Evolutionary conservation across 2,329 filamentous ascomycete genomes (phyloP).

Genomic region (Dothistroma septosporum): DNA sequence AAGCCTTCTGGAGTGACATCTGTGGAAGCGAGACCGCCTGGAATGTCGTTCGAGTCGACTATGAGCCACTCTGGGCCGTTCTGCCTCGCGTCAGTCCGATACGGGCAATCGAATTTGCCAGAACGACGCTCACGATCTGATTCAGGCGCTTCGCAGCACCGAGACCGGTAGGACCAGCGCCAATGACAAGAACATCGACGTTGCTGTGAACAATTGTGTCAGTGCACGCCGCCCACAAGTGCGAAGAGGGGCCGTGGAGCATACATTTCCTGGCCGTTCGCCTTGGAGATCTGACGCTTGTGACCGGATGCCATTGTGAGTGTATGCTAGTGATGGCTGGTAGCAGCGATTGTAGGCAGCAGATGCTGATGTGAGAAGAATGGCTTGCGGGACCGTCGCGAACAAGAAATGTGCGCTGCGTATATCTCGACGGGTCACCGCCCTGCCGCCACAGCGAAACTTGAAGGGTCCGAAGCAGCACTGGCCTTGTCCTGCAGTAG

Average conservation of each 20-base stretch:
- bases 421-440: no score
- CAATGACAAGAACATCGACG: slow-evolving; percentile 96
- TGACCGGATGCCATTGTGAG: slow-evolving; percentile 22
- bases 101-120: not conserved
- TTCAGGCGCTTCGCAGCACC: slow-evolving; percentile 97
- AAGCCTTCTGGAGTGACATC: slow-evolving; percentile 95
- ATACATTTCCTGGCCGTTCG: slow-evolving; percentile 35
- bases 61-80: slow-evolving; percentile 94
- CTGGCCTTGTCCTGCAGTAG: no score
- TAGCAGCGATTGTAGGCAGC: not conserved
- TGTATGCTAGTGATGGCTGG: not conserved
- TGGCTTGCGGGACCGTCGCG: not conserved
- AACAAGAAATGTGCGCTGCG: not conserved
- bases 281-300: slow-evolving; percentile 32
- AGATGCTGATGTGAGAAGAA: not conserved
- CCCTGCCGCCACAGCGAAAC: no score
- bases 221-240: not conserved
- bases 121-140: slow-evolving; percentile 68
- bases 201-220: slow-evolving; percentile 54
- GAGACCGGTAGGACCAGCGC: slow-evolving; percentile 93
- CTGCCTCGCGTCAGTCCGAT: slow-evolving; percentile 45
- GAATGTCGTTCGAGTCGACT: slow-evolving; percentile 83
- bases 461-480: no score
- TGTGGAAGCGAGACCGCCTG: slow-evolving; percentile 92
- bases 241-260: slow-evolving; percentile 3